phyloP scores from a whole-genome alignment of 768 basidiomycete species.

The Dentipellis fragilis region DNA sequence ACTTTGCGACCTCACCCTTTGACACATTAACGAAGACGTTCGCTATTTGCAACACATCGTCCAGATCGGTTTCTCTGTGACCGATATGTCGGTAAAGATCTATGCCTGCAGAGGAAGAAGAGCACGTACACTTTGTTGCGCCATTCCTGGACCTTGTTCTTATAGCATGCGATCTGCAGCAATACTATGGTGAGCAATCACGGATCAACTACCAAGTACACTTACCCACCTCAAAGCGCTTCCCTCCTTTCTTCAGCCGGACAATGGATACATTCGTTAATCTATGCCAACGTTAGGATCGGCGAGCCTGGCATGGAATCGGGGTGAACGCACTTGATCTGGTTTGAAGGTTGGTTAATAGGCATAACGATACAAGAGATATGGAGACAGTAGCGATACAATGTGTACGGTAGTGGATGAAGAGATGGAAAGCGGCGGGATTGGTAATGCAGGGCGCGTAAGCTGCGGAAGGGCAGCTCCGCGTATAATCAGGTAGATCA shows the following conservation, averaged over 20 bases:
- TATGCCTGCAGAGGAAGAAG: neutral
- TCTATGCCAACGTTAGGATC: conserved; percentile 30
- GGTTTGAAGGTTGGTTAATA: conserved; percentile 81
- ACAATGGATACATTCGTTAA: conserved; percentile 97
- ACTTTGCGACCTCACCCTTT: conserved; percentile 88
- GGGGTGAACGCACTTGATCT: conserved; percentile 59
- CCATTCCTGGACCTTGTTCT: conserved; percentile 98
- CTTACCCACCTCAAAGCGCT: conserved; percentile 83
- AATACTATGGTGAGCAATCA: neutral
- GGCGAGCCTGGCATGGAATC: neutral
- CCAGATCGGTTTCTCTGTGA: conserved; percentile 77
- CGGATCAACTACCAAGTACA: neutral
- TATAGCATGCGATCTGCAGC: conserved; percentile 88
- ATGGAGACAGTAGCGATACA: neutral
- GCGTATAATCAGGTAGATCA: no score
- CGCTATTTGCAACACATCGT: conserved; percentile 93
- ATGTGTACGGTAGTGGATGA: neutral
- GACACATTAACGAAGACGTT: conserved; percentile 95
- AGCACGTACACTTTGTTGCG: conserved; percentile 73
- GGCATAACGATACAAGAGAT: conserved; percentile 26
- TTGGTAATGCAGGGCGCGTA: neutral
- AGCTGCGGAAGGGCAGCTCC: neutral
- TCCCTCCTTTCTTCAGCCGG: conserved; percentile 91
- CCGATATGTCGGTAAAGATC: neutral
- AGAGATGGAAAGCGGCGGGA: neutral